Evolutionary conservation across 768 basidiomycete species (phyloP), one percentile per base, ranked within the genome.

Genomic region (Pisolithus albus): DNA sequence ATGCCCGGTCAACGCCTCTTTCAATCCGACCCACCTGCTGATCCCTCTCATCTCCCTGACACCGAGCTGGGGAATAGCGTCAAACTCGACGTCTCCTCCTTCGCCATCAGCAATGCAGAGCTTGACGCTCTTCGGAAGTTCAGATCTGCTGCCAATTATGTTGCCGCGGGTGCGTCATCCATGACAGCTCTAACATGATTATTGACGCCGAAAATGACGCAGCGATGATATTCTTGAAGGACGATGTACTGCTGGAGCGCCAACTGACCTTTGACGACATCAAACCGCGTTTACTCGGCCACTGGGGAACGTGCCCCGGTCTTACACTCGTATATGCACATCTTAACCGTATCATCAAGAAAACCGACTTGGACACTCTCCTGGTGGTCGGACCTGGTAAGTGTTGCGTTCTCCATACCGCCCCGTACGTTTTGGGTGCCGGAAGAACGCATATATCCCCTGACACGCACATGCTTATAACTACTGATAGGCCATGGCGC

Each of bases 141-240:
- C 62, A 72, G 77, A 34, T 72, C 79, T 16, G 80, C 83, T 43
- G 83, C 83, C 13, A 75, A 84, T 64, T 88, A 86, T 58, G 81
- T 88, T 46, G 74, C 85, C 48, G 82, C 84, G 32, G 82, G 84
- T 82, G 53, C n/a, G 71, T 58, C 48, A 6, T n/a, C 56, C 49
- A 40, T 48, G 41, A 41, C 2, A 6, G 23, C 36, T 8, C 23
- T 34, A 16, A 34, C 15, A 13, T 34, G 5, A 19, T 4, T 23
- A 45, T n/a, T 44, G 16, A 39, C 38, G 41, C 28, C 61, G n/a
- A 51, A 58, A 7, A 19, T 13, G 1, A 5, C 8, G 40, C 50
- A 82, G 88, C 88, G 1, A 90, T 88, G 86, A 92, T 93, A 55
- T 94, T 90, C 71, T 71, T 95, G 52, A 82, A 78, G 54, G 72